Evolutionary conservation across 1,284 basidiomycete species (phyloP).

Genomic region (Athelia psychrophila): DNA sequence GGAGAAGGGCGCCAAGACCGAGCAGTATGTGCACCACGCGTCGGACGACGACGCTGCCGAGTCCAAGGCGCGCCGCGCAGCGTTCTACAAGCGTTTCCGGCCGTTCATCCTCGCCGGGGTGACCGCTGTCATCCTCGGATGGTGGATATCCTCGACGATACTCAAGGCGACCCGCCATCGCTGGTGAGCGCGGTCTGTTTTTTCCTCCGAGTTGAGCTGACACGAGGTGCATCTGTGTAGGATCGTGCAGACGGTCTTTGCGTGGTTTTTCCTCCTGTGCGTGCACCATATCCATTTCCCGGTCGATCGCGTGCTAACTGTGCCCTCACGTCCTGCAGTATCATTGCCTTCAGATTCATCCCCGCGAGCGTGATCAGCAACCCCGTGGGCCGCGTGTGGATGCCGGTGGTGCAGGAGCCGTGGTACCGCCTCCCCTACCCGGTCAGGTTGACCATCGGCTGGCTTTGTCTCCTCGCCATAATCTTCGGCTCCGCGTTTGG

Average conservation of each 20-base stretch:
- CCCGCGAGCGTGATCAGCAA: conserved; percentile 63
- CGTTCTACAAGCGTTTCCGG: conserved; percentile 22
- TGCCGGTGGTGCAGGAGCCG: conserved; percentile 59
- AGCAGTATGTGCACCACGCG: conserved; percentile 7
- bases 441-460: conserved; percentile 62
- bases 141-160: conserved; percentile 78
- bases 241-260: conserved; percentile 77
- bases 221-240: conserved; percentile 28
- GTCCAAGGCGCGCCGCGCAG: conserved; percentile 7
- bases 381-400: conserved; percentile 68
- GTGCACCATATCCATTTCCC: conserved; percentile 17
- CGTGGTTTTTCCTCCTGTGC: conserved; percentile 76
- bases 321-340: conserved; percentile 32
- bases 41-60: conserved; percentile 13
- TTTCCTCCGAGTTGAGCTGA: conserved; percentile 11
- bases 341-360: conserved; percentile 79
- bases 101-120: conserved; percentile 50
- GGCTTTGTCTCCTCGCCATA: conserved; percentile 70
- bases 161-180: conserved; percentile 66
- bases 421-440: conserved; percentile 65
- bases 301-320: conserved; percentile 1
- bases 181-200: conserved; percentile 46
- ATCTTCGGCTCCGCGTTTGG: conserved; percentile 84
- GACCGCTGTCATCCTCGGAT: conserved; percentile 64
- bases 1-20: conserved; percentile 14